phyloP scores from a whole-genome alignment of 441 rosid genomes.

The Manihot esculenta region DNA sequence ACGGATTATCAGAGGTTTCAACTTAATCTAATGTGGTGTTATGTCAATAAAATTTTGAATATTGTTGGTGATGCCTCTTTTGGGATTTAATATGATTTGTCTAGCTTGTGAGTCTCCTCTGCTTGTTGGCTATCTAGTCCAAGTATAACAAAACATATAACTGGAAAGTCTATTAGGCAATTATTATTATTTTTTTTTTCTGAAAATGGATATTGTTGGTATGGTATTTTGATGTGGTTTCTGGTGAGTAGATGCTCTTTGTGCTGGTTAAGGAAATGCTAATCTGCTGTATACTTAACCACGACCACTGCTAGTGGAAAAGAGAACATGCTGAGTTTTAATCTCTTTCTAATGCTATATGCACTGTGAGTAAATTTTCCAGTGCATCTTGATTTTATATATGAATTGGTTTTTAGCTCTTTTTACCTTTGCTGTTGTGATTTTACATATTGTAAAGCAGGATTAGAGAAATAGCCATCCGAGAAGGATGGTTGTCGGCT shows the following conservation, averaged over 20 bases:
- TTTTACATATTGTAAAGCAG: neutral
- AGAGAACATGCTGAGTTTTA: slow-evolving; percentile 18
- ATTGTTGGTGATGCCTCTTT: slow-evolving; percentile 27
- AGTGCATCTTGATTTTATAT: neutral
- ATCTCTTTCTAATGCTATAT: slow-evolving; percentile 7
- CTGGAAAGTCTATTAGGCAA: slow-evolving; percentile 24
- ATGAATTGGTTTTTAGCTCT: neutral
- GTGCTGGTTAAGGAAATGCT: slow-evolving; percentile 23
- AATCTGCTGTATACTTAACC: slow-evolving; percentile 29
- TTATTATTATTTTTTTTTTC: slow-evolving; percentile 26
- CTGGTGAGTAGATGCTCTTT: slow-evolving; percentile 17
- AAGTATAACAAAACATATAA: slow-evolving; percentile 26
- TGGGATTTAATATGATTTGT: slow-evolving; percentile 31
- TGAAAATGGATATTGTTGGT: slow-evolving; percentile 23
- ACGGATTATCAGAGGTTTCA: slow-evolving; percentile 30
- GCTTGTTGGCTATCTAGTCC: slow-evolving; percentile 30
- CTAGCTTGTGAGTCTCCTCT: slow-evolving; percentile 30
- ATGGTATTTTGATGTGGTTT: slow-evolving; percentile 27
- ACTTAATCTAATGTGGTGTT: slow-evolving; percentile 27
- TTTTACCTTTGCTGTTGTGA: neutral
- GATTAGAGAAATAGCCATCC: neutral
- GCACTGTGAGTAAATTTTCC: neutral
- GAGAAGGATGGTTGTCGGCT: neutral
- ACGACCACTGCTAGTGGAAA: slow-evolving; percentile 13
- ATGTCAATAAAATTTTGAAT: slow-evolving; percentile 32